These are phyloP conservation scores for Diutina pseudorugosa DNA, from an alignment of 1,139 yeast species.

Conservation along the genomic window DNA sequence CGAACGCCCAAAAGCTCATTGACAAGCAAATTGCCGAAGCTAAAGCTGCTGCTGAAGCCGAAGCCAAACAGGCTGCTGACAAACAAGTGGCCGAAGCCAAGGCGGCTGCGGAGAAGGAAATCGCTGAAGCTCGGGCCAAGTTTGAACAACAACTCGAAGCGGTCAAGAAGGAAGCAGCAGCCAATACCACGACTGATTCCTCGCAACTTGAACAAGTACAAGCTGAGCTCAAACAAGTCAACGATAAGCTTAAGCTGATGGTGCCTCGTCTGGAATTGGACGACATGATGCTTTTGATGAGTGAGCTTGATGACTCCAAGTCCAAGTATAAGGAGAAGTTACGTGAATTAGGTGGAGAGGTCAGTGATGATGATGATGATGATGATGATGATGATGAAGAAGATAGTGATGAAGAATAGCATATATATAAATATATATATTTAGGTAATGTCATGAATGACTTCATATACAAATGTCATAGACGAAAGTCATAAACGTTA, in stretches of 20 bases:
- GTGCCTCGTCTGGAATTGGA: slow-evolving; percentile 58
- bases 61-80: not conserved
- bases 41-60: not conserved
- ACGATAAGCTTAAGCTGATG: not conserved
- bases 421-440: too few relatives aligned
- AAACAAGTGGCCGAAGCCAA: not conserved
- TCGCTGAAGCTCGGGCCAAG: not conserved
- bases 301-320: slow-evolving; percentile 63
- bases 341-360: slow-evolving; percentile 34
- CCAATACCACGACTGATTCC: not conserved
- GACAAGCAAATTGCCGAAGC: not conserved
- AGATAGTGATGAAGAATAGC: not conserved
- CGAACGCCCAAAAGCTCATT: not conserved
- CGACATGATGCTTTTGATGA: slow-evolving; percentile 61
- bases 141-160: not conserved
- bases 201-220: not conserved
- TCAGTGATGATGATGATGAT: slow-evolving; percentile 34
- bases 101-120: not conserved
- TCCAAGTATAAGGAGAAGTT: slow-evolving; percentile 45
- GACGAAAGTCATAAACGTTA: too few relatives aligned
- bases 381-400: slow-evolving; percentile 8
- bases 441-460: too few relatives aligned
- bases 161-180: not conserved
- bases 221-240: not conserved
- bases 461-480: too few relatives aligned